Evolutionary conservation across 441 rosid species (phyloP), one percentile per base, ranked within the genome.

Genomic region (Bocquillonia castaneifolia): DNA sequence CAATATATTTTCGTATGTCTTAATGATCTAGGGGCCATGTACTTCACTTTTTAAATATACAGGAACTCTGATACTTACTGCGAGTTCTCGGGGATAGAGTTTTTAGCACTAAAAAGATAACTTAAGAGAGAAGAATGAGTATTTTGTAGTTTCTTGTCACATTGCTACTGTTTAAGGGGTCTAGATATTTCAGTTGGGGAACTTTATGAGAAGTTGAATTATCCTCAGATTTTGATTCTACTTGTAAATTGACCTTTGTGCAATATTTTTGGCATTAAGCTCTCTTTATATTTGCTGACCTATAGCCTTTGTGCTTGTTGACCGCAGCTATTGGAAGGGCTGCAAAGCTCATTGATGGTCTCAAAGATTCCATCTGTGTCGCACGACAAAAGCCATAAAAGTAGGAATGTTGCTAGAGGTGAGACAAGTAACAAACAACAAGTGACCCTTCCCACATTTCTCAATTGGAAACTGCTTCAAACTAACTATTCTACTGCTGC

Each of bases 271-370:
- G n/a, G 36, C 15, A 13, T 17, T 29, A n/a, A 18, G 12, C 9
- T 39, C 12, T 14, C 54, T 5, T 53, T 25, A 23, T 9, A 28
- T 25, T 47, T 17, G 39, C 26, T 65, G 52, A 63, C 2, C 48
- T 68, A 23, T 28, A 12, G 54, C 44, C 20, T 18, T 65, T 50
- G 28, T 56, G 61, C 34, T 66, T 74, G 20, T 64, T 77, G 55
- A 42, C 52, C 54, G 51, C 86, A 95, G 99, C 82, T 95, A 64
- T 82, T 95, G 72, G 99, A 95, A 81, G 98, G 99, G 71, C 77
- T 95, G 45, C 99, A 95, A 79, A 85, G 94, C 74, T 95, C 99
- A 18, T 74, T 92, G 86, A 81, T 85, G 78, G 79, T 86, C 71
- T 81, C 96, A 9, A 95, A 95, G 80, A 84, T 85, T 59, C 99